These are phyloP conservation scores for Trypanosoma rangeli DNA, from an alignment of 208 protist species.

Conservation along the genomic window DNA sequence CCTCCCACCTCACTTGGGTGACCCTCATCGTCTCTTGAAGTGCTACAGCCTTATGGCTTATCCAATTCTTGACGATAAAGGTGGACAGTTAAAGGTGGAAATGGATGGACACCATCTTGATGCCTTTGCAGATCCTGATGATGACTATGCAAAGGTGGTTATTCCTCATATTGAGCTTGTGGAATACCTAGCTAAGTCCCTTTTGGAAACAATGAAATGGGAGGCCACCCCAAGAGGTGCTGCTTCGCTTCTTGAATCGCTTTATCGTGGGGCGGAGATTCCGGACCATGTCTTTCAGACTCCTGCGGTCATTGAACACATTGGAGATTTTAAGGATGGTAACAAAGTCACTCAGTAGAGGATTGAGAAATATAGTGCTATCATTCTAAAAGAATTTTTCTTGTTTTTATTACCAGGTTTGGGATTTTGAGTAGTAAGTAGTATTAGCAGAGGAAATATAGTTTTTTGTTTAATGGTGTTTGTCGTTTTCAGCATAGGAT, in stretches of 20 bases:
- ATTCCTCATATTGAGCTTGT: slow-evolving; percentile 88
- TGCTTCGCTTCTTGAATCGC: slow-evolving; percentile 86
- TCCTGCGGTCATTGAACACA: slow-evolving; percentile 81
- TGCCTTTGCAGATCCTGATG: slow-evolving; percentile 87
- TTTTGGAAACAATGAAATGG: slow-evolving; percentile 90
- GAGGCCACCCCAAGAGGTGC: slow-evolving; percentile 85
- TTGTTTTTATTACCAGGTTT: slow-evolving; percentile 8
- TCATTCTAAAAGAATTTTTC: slow-evolving; percentile 3
- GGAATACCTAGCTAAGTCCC: slow-evolving; percentile 83
- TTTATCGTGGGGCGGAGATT: slow-evolving; percentile 88
- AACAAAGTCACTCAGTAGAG: slow-evolving; percentile 75
- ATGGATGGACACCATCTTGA: slow-evolving; percentile 84
- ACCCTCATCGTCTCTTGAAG: slow-evolving; percentile 88
- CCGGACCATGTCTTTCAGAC: slow-evolving; percentile 91
- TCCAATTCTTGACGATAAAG: slow-evolving; percentile 90
- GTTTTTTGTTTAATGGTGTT: background rate
- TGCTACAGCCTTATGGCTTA: slow-evolving; percentile 90
- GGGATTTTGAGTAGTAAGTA: background rate
- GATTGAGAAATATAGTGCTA: background rate
- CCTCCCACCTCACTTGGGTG: slow-evolving; percentile 82
- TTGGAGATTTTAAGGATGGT: slow-evolving; percentile 72
- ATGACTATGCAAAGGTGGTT: slow-evolving; percentile 90
- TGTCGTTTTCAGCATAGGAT: background rate
- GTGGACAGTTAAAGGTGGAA: slow-evolving; percentile 84
- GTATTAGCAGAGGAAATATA: slow-evolving; percentile 7